These are phyloP conservation scores for Lentinus brumalis DNA, from an alignment of 768 basidiomycete genomes.

Conservation along the genomic window DNA sequence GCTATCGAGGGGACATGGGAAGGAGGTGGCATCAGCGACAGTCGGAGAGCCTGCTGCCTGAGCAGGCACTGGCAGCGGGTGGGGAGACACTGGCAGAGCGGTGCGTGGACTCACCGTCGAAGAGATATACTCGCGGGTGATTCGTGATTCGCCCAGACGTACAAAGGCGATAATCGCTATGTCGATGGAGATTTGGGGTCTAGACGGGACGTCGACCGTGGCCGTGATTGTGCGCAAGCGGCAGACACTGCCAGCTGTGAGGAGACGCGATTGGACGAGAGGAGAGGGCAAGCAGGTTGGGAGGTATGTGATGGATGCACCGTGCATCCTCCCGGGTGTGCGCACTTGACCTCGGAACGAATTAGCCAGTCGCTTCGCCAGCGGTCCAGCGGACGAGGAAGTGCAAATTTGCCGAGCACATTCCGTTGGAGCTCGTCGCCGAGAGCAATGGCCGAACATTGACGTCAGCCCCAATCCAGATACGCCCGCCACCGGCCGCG, in stretches of 20 bases:
- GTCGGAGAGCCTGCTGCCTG: background rate
- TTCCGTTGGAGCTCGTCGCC: background rate
- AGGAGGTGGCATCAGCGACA: constrained; percentile 10
- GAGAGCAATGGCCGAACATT: constrained; percentile 3
- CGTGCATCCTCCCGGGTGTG: no score
- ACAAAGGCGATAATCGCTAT: constrained; percentile 3
- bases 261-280: no score
- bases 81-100: constrained; percentile 4
- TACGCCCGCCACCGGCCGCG: background rate
- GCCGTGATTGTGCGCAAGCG: background rate
- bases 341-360: no score
- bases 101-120: background rate
- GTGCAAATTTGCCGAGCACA: constrained; percentile 8
- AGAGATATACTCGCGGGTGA: background rate
- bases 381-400: no score
- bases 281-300: no score
- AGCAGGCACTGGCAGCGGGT: background rate
- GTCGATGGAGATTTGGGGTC: constrained; percentile 2
- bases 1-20: constrained; percentile 25
- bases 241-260: no score
- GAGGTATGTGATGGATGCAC: no score
- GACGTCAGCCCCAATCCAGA: constrained; percentile 12
- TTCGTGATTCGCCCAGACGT: background rate
- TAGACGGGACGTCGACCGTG: background rate
- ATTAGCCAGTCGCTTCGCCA: no score